These are phyloP conservation scores for Paxillus ammoniavirescens DNA, from an alignment of 768 basidiomycete genomes.

Conservation along the genomic window DNA sequence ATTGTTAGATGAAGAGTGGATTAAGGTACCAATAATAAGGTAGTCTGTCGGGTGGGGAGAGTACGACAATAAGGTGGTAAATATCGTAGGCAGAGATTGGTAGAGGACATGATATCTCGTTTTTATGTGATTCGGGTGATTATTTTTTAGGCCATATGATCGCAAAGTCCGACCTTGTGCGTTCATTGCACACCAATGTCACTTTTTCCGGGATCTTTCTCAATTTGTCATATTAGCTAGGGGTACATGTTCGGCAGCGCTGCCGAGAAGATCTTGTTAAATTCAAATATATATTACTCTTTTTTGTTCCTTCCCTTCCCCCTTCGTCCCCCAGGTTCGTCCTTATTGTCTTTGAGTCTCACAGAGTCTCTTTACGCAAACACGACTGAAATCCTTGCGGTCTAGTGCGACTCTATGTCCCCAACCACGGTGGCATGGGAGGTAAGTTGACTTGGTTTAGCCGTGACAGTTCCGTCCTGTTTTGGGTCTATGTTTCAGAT, in stretches of 20 bases:
- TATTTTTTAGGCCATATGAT: no score
- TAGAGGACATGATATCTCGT: no score
- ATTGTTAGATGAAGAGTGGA: background rate
- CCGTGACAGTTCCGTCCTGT: no score
- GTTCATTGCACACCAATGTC: background rate
- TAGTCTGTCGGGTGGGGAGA: slow-evolving; percentile 11
- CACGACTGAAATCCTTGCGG: background rate
- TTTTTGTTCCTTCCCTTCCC: background rate
- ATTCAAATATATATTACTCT: no score
- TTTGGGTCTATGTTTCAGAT: background rate
- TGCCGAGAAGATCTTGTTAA: background rate
- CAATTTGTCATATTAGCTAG: no score
- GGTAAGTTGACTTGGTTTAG: no score
- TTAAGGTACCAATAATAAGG: slow-evolving; percentile 29
- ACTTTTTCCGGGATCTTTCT: background rate
- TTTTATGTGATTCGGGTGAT: no score
- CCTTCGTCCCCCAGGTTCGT: background rate
- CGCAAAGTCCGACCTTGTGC: background rate
- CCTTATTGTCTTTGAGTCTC: background rate
- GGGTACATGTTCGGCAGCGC: no score
- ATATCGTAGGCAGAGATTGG: no score
- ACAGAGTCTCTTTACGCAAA: background rate
- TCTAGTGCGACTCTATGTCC: background rate
- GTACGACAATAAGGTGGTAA: background rate
- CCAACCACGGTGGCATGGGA: no score